Conservation (phyloP, 2,329 filamentous ascomycete species). For the Dothiorella sarmentorum region DNA sequence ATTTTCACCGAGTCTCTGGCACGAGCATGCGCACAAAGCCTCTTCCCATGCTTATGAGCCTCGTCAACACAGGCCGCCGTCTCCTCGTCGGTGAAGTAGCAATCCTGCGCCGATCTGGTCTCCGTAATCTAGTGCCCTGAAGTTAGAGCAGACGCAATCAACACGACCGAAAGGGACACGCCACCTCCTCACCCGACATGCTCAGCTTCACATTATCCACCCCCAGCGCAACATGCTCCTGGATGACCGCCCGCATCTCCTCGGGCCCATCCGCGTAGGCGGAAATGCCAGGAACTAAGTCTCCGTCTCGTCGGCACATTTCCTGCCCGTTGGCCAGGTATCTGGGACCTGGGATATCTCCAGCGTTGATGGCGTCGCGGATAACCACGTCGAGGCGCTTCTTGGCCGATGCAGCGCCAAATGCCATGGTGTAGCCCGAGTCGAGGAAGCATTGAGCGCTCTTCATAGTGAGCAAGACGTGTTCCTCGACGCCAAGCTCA, state of each 20-base stretch:
- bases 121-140: conserved; percentile 27
- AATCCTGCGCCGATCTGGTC: conserved; percentile 39
- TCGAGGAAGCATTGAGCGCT: conserved; percentile 47
- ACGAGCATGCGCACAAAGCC: conserved; percentile 44
- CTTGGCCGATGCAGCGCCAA: conserved; percentile 48
- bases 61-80: conserved; percentile 49
- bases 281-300: conserved; percentile 43
- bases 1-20: conserved; percentile 45
- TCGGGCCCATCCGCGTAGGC: conserved; percentile 35
- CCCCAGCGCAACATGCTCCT: conserved; percentile 28
- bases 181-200: conserved; percentile 29
- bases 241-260: conserved; percentile 29
- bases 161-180: neutral
- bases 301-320: conserved; percentile 45
- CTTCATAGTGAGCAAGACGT: conserved; percentile 44
- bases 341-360: conserved; percentile 47
- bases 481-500: conserved; percentile 46
- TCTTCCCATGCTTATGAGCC: conserved; percentile 39
- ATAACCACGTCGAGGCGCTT: conserved; percentile 47
- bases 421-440: conserved; percentile 30
- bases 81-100: conserved; percentile 47
- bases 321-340: conserved; percentile 50
- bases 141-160: no score
- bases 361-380: conserved; percentile 49
- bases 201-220: conserved; percentile 36